Conservation (phyloP, 257 asterid species). For the Plantago ovata region DNA sequence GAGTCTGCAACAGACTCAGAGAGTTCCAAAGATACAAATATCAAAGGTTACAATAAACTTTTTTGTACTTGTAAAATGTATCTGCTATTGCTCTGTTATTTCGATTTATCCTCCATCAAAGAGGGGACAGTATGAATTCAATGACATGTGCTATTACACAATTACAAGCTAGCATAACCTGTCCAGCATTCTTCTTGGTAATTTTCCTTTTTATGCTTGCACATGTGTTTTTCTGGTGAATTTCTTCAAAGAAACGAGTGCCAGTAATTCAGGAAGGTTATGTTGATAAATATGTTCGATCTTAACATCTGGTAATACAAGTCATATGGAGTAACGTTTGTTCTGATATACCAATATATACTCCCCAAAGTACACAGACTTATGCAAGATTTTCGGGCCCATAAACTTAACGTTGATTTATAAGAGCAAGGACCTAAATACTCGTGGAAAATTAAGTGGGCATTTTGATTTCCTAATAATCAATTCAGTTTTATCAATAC, state of each 20-base stretch:
- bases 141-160: slow-evolving; percentile 2
- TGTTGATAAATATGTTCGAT: neutral
- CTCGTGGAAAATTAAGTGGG: too few species aligned
- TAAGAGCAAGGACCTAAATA: too few species aligned
- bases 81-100: slow-evolving; percentile 22
- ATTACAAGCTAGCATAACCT: slow-evolving; percentile 2
- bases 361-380: too few species aligned
- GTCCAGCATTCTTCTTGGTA: slow-evolving; percentile 12
- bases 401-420: too few species aligned
- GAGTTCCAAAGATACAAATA: slow-evolving; percentile 42
- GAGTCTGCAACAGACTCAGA: slow-evolving; percentile 40
- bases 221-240: slow-evolving; percentile 15
- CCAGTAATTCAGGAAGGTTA: neutral
- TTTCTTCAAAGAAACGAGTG: neutral
- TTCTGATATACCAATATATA: too few species aligned
- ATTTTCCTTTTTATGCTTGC: slow-evolving; percentile 6
- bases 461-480: too few species aligned
- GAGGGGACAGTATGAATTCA: neutral
- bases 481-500: too few species aligned
- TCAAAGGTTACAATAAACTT: slow-evolving; percentile 43
- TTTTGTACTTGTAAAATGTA: neutral
- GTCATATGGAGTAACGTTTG: too few species aligned
- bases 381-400: too few species aligned
- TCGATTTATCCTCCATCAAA: slow-evolving; percentile 12
- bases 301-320: too few species aligned